phyloP scores from a whole-genome alignment of 768 basidiomycete genomes.

The Lentinula aciculospora region DNA sequence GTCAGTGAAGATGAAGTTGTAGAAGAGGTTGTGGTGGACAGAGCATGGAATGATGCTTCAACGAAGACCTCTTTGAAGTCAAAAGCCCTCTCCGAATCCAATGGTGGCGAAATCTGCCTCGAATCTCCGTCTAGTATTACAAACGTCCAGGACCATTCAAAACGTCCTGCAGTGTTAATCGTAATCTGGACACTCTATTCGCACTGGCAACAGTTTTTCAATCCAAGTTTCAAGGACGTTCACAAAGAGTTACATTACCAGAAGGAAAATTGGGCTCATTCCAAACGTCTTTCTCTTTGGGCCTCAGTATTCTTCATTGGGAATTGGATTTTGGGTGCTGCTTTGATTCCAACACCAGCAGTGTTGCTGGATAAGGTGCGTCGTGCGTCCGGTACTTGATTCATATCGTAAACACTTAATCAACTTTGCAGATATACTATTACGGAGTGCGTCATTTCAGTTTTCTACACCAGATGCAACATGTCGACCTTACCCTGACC shows the following conservation, averaged over 20 bases:
- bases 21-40: constrained; percentile 6
- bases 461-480: neutral
- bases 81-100: constrained; percentile 2
- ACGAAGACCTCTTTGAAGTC: neutral
- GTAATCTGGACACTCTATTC: neutral
- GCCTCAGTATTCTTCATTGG: constrained; percentile 4
- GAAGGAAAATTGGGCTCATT: constrained; percentile 5
- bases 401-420: neutral
- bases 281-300: constrained; percentile 5
- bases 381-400: neutral
- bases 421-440: constrained; percentile 4
- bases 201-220: constrained; percentile 1
- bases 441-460: constrained; percentile 2
- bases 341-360: constrained; percentile 2
- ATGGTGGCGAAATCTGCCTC: neutral
- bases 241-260: neutral
- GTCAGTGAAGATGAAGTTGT: neutral
- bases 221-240: neutral
- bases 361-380: constrained; percentile 6
- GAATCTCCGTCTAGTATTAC: neutral
- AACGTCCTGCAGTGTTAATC: neutral
- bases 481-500: neutral
- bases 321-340: constrained; percentile 8
- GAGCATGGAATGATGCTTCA: neutral
- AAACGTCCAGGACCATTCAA: neutral